Base-by-base conservation (phyloP, 805 yeast genomes). In the Spathaspora passalidarum region DNA sequence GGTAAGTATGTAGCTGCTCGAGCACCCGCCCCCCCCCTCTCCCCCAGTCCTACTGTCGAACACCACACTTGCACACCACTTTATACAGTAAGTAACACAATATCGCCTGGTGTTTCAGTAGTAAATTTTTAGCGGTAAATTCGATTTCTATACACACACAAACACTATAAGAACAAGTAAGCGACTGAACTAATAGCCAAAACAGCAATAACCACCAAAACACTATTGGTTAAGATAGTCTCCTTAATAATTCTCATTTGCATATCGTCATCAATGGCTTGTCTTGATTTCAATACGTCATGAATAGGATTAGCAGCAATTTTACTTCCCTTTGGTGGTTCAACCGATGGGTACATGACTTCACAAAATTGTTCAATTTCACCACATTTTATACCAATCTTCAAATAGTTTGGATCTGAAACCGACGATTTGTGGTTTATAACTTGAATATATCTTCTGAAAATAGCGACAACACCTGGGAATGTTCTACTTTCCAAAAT, bases 341-440 rank as follows among this genome's bases (percentile, higher is more conserved):
- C 64, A 26, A 64, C 59, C 29, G 64, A 55, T 51, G 91, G 94
- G 61, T 82, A 81, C 78, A 86, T 74, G 42, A 74, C 72, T 62
- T 92, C 96, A 57, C 92, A 83, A 65, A 81, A 86, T 69, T 88
- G 96, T 59, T 89, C 96, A 52, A 94, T 81, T 65, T 87, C 86
- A 44, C 94, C 96, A 64, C 96, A 86, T 52, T 81, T 80, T 53
- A 88, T 80, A 56, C 95, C 96, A 54, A 94, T 79, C 49, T 82
- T 79, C 59, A 91, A 73, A 66, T 88, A 92, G 69, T 86, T 86
- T 51, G 96, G 96, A 69, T 92, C 98, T 32, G 75, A 69, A 25
- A 91, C 94, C 11, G 80, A 76, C 41, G 92, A 80, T 65, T 84
- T 82, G 53, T 81, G 84, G 66, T 91, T 94, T 56, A 94, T 90